Evolutionary conservation across 1,284 basidiomycete species (phyloP).

Genomic region (Anthracocystis walkeri): DNA sequence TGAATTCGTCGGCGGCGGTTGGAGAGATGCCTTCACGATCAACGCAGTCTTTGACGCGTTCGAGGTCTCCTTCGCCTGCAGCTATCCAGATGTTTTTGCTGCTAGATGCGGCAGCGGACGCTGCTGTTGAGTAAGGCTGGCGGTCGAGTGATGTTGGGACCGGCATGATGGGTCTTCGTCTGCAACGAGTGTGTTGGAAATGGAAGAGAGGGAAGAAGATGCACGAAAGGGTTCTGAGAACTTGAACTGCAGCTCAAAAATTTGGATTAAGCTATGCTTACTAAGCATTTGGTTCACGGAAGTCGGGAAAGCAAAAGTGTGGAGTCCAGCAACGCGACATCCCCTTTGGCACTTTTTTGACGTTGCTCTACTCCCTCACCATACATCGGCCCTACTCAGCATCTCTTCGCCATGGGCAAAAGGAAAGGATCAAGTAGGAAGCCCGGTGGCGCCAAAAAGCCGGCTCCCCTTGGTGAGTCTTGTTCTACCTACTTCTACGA

Average conservation of each 20-base stretch:
- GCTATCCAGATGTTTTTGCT: conserved; percentile 68
- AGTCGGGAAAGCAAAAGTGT: conserved; percentile 7
- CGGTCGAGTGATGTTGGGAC: conserved; percentile 36
- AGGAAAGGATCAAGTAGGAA: conserved; percentile 59
- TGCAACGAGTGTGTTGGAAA: neutral
- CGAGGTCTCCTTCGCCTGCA: conserved; percentile 65
- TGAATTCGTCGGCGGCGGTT: conserved; percentile 54
- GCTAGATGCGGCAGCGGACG: conserved; percentile 2
- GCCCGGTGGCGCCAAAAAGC: conserved; percentile 57
- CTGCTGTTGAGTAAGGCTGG: neutral
- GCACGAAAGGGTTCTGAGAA: neutral
- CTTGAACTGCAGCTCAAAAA: conserved; percentile 23
- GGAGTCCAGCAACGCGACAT: conserved; percentile 28
- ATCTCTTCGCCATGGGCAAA: conserved; percentile 55
- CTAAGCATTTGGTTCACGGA: neutral
- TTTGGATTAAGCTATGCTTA: conserved; percentile 25
- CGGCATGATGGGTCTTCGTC: conserved; percentile 26
- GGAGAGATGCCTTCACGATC: conserved; percentile 56
- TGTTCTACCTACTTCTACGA: neutral
- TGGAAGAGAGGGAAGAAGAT: neutral
- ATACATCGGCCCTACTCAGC: neutral
- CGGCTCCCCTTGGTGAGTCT: conserved; percentile 58
- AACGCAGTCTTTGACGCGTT: conserved; percentile 59
- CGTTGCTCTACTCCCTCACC: conserved; percentile 3
- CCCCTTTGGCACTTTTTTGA: too few relatives aligned